Conservation (phyloP, 495 filamentous ascomycete species). For the Geoglossum glabrum region DNA sequence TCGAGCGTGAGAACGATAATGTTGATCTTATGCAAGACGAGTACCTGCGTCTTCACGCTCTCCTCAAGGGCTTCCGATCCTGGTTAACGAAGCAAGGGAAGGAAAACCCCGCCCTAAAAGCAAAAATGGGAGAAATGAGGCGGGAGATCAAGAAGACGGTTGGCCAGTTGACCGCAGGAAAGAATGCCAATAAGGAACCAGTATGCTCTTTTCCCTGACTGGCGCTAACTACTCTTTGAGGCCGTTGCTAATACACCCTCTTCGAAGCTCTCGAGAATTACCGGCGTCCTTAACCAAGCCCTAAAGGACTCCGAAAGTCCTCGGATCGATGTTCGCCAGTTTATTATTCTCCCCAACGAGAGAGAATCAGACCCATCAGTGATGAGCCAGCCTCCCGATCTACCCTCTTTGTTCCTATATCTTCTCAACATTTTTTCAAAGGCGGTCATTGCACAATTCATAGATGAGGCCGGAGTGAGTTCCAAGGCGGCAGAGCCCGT, state of each 20-base stretch:
- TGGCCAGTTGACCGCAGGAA: constrained; percentile 50
- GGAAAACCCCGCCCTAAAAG: constrained; percentile 35
- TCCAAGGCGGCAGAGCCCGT: constrained; percentile 60
- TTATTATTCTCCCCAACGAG: constrained; percentile 32
- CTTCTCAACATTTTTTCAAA: constrained; percentile 71
- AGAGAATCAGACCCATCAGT: constrained; percentile 25
- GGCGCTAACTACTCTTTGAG: neutral
- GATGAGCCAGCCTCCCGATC: constrained; percentile 28
- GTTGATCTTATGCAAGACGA: constrained; percentile 27
- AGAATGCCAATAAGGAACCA: constrained; percentile 37
- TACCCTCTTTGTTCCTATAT: constrained; percentile 59
- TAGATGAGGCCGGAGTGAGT: constrained; percentile 50
- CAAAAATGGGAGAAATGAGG: constrained; percentile 51
- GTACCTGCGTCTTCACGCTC: constrained; percentile 49
- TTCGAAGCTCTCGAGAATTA: neutral
- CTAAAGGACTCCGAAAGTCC: constrained; percentile 3
- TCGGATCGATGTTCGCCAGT: constrained; percentile 42
- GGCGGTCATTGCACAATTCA: constrained; percentile 49
- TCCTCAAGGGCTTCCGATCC: constrained; percentile 50
- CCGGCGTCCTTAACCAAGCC: neutral
- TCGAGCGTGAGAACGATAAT: constrained; percentile 1
- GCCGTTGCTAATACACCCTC: neutral
- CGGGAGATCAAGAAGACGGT: constrained; percentile 48
- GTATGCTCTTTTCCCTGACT: constrained; percentile 21
- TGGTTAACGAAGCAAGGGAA: constrained; percentile 27